phyloP scores from a whole-genome alignment of 495 filamentous ascomycete species.

The Penicillium parvum region DNA sequence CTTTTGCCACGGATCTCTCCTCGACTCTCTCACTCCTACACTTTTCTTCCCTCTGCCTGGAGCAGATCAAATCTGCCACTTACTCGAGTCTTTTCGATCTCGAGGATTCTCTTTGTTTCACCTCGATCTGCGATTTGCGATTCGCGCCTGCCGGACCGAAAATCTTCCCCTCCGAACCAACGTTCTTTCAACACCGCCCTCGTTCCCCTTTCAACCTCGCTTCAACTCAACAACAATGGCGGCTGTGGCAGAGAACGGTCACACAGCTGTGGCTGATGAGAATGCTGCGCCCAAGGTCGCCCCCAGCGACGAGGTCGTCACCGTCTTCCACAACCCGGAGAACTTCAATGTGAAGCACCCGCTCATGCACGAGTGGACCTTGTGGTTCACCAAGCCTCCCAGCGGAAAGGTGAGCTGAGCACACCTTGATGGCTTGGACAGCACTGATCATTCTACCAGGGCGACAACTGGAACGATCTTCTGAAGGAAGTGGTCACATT shows the following conservation, averaged over 20 bases:
- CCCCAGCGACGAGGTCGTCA: conserved; percentile 49
- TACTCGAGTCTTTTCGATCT: background rate
- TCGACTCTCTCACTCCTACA: conserved; percentile 6
- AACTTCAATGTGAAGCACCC: conserved; percentile 99
- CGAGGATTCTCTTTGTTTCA: background rate
- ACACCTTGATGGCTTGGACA: no score
- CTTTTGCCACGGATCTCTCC: conserved; percentile 15
- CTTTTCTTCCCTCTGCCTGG: conserved; percentile 37
- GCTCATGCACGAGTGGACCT: conserved; percentile 91
- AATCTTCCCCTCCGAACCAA: conserved; percentile 25
- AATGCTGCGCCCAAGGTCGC: conserved; percentile 34
- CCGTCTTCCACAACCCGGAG: conserved; percentile 93
- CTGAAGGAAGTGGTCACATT: conserved; percentile 98
- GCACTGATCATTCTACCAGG: conserved; percentile 43
- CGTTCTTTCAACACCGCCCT: conserved; percentile 4
- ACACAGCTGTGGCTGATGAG: conserved; percentile 39
- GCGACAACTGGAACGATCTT: conserved; percentile 97
- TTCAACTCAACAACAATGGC: conserved; percentile 34
- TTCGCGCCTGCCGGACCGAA: conserved; percentile 30
- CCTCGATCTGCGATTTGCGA: conserved; percentile 13
- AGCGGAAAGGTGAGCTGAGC: conserved; percentile 92
- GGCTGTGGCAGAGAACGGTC: conserved; percentile 40
- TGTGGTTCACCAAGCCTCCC: conserved; percentile 99
- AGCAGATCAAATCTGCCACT: conserved; percentile 28
- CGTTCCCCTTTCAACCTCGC: conserved; percentile 18